Base-by-base conservation (phyloP, 1,284 basidiomycete species). In the Cronartium quercuum region DNA sequence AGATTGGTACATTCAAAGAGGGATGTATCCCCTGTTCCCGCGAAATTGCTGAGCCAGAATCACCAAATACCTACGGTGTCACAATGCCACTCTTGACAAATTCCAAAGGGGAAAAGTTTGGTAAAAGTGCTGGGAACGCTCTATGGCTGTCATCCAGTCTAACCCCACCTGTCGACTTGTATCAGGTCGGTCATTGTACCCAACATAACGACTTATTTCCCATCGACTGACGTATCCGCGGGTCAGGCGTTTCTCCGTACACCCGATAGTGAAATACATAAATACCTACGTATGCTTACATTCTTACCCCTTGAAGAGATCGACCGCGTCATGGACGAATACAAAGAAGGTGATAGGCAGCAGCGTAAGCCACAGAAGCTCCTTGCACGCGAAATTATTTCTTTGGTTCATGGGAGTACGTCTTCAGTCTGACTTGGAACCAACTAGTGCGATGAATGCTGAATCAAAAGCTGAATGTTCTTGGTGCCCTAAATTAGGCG, bases 61-160 rank as follows among this genome's bases (percentile, higher is more conserved):
- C 58, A 15, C 77, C 78, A n/a, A 76, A 85, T 57, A 91, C 88
- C 0, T 98, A 87, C 81, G 95, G 94, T 0, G 82, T 99, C 60
- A 98, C 95, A 0, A 91, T 94, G 5, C 95, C 94, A 6, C 84
- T 99, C n/a, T 85, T 98, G 37, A 95, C 92, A 0, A 96, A 92
- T 0, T 85, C 90, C 0, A 86, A 86, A 0, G 96, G 96, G 1
- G 91, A 92, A 79, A 99, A 98, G 84, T 96, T 98, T 81, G 96
- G 96, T 13, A 99, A 99, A 85, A 92, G 90, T 77, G 91, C 92
- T 0, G 95, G 95, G 0, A 98, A 98, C 80, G 95, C 96, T 0
- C 84, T 99, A 0, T 98, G 95, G 91, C 83, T 97, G 44, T 88
- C 95, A 79, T 83, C 86, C 35, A 79, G 82, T 2, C 82, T 91